phyloP scores from a whole-genome alignment of 768 basidiomycete species.

The Suillus luteus region DNA sequence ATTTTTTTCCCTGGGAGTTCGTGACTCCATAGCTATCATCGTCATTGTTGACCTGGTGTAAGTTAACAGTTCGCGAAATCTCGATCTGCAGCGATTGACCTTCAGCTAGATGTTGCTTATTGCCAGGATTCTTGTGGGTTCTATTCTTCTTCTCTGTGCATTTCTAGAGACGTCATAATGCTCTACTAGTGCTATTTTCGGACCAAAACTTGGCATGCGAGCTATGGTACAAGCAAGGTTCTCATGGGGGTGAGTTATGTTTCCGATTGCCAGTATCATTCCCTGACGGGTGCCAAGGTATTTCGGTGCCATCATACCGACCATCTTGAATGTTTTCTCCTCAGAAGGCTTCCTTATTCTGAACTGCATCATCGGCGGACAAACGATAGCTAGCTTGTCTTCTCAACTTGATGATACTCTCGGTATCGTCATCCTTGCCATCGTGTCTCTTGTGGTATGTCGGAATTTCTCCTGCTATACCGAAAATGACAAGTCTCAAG shows the following conservation, averaged over 20 bases:
- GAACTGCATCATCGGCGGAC: neutral
- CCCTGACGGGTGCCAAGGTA: neutral
- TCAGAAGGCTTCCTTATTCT: slow-evolving; percentile 1
- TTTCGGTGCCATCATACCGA: neutral
- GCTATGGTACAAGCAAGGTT: slow-evolving; percentile 1
- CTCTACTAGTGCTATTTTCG: neutral
- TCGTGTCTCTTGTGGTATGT: slow-evolving; percentile 1
- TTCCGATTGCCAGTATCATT: neutral
- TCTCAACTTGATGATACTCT: neutral
- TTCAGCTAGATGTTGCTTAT: neutral
- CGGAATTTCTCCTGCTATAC: neutral
- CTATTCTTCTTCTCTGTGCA: neutral
- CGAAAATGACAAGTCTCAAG: neutral
- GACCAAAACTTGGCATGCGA: neutral
- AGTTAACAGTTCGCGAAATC: neutral
- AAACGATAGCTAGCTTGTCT: slow-evolving; percentile 1
- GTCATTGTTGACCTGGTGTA: neutral
- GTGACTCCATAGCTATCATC: neutral
- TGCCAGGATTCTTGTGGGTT: neutral
- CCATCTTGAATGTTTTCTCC: neutral
- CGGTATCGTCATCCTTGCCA: neutral
- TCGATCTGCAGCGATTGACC: neutral
- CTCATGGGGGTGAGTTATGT: neutral
- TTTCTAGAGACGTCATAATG: neutral
- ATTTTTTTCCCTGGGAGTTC: neutral